Evolutionary conservation across 345 rosid species (phyloP), one percentile per base, ranked within the genome.

Genomic region (Kandelia obovata): DNA sequence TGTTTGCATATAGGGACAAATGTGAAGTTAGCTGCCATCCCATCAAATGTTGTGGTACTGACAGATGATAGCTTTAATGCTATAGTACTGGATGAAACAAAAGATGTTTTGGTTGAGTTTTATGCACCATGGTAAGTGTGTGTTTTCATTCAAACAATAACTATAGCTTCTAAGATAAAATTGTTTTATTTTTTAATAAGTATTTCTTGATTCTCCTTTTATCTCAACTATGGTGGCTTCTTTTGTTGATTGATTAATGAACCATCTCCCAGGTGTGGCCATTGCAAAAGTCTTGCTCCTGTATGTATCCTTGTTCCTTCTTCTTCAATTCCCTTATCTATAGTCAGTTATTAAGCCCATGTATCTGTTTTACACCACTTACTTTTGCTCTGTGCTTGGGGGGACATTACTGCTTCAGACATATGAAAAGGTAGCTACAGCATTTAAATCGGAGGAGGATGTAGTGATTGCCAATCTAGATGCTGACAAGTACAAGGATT

Each of bases 261-360:
- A 56, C 53, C 66, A 70, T 77, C 60, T 77, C 56, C 62, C 84
- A 95, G 99, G 99, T 96, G 99, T 78, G 99, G 99, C 61, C 99
- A 96, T 75, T 96, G 99, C 87, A 92, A 96, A 77, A 81, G 65
- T 57, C 97, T 96, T 35, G 99, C 99, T 81, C 99, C 99, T 65
- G 97, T 95, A 87, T 76, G 94, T 75, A 23, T 25, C 56, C 51
- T 7, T 43, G 9, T 25, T 73, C 25, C 34, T 62, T 11, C 65
- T 66, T 69, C 26, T 49, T 53, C n/a, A 26, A 37, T 35, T 10
- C 49, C 2, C 23, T 26, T 25, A 10, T 15, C 3, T 56, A 27
- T 9, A 56, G 4, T 56, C 13, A 34, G 49, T 43, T 3, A 43
- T 43, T 43, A 19, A 43, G 13, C 13, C 49, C 19, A 43, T 13